Evolutionary conservation across 164 flowering plant genomes (phyloP).

Genomic region (Piper longum): DNA sequence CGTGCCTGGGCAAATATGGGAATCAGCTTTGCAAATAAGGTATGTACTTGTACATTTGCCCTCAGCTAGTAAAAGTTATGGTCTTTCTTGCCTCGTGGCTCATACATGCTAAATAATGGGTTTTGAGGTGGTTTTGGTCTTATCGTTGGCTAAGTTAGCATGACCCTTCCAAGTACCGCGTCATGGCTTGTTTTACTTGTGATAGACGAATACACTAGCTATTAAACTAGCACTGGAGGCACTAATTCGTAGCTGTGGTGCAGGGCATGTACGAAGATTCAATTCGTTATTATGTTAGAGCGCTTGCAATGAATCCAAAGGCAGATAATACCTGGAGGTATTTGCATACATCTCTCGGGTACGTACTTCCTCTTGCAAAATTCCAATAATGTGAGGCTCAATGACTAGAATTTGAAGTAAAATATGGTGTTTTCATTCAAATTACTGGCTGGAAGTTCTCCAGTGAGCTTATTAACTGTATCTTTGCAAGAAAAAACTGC

Average conservation of each 20-base stretch:
- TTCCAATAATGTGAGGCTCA: too few species aligned
- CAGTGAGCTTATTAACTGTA: too few species aligned
- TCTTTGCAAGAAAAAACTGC: too few species aligned
- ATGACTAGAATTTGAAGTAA: too few species aligned
- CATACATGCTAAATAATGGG: too few species aligned
- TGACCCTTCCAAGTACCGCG: too few species aligned
- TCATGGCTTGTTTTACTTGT: background rate
- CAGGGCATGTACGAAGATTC: conserved; percentile 92
- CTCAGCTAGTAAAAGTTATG: background rate
- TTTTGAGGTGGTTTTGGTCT: too few species aligned
- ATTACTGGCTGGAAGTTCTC: too few species aligned
- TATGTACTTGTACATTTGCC: conserved; percentile 6
- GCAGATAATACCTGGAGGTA: conserved; percentile 99
- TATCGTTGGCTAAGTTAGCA: too few species aligned
- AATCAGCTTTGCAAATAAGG: conserved; percentile 94
- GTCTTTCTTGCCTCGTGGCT: too few species aligned
- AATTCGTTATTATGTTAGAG: conserved; percentile 82
- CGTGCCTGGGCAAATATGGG: conserved; percentile 99
- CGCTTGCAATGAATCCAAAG: conserved; percentile 94
- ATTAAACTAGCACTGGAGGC: background rate
- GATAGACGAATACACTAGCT: background rate
- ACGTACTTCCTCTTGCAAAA: background rate
- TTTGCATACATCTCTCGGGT: conserved; percentile 89
- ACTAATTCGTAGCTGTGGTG: background rate
- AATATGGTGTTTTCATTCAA: too few species aligned